These are phyloP conservation scores for Saccharomyces eubayanus DNA, from an alignment of 805 yeast genomes.

Conservation along the genomic window DNA sequence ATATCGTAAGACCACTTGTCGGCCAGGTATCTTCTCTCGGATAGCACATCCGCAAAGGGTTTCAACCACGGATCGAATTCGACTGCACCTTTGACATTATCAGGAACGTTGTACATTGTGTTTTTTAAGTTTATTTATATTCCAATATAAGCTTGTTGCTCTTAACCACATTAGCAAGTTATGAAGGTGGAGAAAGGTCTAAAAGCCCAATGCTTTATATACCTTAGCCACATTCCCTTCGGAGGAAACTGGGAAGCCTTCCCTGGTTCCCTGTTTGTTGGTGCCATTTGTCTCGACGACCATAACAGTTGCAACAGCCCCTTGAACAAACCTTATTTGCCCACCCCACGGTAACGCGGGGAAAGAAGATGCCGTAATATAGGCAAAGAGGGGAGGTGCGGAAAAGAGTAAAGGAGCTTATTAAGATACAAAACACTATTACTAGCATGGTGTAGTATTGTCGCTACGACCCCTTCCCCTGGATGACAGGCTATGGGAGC, in stretches of 20 bases:
- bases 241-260: not conserved
- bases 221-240: not conserved
- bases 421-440: not conserved
- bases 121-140: not conserved
- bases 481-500: not conserved
- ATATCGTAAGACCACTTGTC: conserved; percentile 54
- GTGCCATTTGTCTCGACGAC: not conserved
- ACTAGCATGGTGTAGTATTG: not conserved
- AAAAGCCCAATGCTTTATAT: not conserved
- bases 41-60: conserved; percentile 63
- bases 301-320: not conserved
- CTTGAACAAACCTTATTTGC: not conserved
- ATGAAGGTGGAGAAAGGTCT: not conserved
- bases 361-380: not conserved
- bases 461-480: not conserved
- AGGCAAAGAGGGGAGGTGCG: not conserved
- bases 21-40: conserved; percentile 58
- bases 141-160: not conserved
- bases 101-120: conserved; percentile 22
- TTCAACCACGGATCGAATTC: conserved; percentile 79
- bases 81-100: conserved; percentile 49
- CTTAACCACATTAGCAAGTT: not conserved
- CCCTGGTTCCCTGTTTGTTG: not conserved
- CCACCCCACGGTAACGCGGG: not conserved
- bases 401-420: not conserved